Conservation (phyloP, 2,329 filamentous ascomycete genomes). For the Penicillium sp. region DNA sequence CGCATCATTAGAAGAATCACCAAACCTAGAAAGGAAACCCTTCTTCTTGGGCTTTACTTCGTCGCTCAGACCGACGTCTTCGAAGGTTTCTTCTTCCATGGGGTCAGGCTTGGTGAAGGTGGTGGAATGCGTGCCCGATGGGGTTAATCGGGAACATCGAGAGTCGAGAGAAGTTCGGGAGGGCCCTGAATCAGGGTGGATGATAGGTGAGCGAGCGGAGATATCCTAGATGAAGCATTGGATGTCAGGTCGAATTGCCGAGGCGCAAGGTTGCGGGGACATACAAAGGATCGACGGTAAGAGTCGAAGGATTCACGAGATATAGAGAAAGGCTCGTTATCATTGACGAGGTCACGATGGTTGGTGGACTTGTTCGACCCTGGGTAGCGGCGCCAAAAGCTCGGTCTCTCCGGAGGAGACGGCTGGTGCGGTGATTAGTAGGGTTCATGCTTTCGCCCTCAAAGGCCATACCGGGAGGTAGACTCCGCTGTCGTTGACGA, state of each 20-base stretch:
- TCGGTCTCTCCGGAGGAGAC: slow-evolving; percentile 83
- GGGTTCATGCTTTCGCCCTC: not conserved
- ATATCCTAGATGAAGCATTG: slow-evolving; percentile 68
- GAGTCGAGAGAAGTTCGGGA: slow-evolving; percentile 81
- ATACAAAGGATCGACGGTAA: slow-evolving; percentile 90
- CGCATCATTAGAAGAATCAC: slow-evolving; percentile 53
- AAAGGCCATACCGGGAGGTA: slow-evolving; percentile 75
- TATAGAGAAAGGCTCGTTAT: slow-evolving; percentile 92
- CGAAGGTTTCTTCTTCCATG: slow-evolving; percentile 79
- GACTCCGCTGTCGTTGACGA: slow-evolving; percentile 93
- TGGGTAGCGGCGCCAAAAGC: slow-evolving; percentile 67
- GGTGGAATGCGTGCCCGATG: slow-evolving; percentile 61
- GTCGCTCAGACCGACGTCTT: slow-evolving; percentile 85
- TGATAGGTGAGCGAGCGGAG: slow-evolving; percentile 78
- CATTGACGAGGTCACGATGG: slow-evolving; percentile 67
- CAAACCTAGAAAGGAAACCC: slow-evolving; percentile 76
- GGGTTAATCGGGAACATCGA: slow-evolving; percentile 62
- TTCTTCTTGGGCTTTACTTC: slow-evolving; percentile 73
- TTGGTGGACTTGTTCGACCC: slow-evolving; percentile 54
- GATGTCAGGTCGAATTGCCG: slow-evolving; percentile 7
- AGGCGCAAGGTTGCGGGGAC: slow-evolving; percentile 34
- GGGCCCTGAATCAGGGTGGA: slow-evolving; percentile 57
- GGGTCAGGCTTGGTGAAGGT: slow-evolving; percentile 61
- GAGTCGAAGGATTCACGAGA: slow-evolving; percentile 97
- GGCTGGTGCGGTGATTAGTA: slow-evolving; percentile 55